These are phyloP conservation scores for Tylopilus subfusipes DNA, from an alignment of 768 basidiomycete genomes.

Conservation along the genomic window DNA sequence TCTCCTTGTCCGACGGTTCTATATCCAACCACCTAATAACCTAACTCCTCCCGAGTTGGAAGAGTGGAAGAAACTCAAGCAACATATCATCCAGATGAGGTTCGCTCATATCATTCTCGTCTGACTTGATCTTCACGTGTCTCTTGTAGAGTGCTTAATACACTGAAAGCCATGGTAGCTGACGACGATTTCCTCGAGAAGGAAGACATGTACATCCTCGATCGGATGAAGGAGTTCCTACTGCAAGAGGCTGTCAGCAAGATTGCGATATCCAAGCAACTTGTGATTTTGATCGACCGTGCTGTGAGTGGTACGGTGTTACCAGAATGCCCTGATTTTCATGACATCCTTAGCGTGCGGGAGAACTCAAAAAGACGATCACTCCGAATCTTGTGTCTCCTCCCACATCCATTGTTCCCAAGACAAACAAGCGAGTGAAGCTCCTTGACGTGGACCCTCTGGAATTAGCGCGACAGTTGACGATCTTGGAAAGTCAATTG, in stretches of 20 bases:
- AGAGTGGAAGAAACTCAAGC: conserved; percentile 84
- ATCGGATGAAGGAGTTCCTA: conserved; percentile 78
- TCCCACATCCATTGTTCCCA: conserved; percentile 75
- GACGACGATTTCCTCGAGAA: conserved; percentile 83
- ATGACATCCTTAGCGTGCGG: conserved; percentile 42
- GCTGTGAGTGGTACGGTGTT: conserved; percentile 50
- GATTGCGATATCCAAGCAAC: conserved; percentile 69
- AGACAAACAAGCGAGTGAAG: conserved; percentile 67
- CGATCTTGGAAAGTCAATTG: conserved; percentile 81
- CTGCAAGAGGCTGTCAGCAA: conserved; percentile 59
- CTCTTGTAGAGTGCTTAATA: conserved; percentile 68
- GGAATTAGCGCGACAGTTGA: conserved; percentile 90
- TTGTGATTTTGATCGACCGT: conserved; percentile 72
- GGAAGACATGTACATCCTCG: conserved; percentile 79
- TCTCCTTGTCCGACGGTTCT: conserved; percentile 75
- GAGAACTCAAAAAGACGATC: conserved; percentile 54
- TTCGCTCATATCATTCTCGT: conserved; percentile 35
- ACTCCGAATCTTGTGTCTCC: conserved; percentile 55
- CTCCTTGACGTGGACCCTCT: conserved; percentile 82
- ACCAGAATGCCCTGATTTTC: conserved; percentile 5
- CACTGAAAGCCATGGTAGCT: conserved; percentile 83
- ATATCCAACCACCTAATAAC: conserved; percentile 68
- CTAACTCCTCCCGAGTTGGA: conserved; percentile 58
- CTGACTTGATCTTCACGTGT: neutral
- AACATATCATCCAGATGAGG: conserved; percentile 84